Percentiles rank a stretch among this genome's conserved stretches.
These are phyloP conservation scores for Pichia sp. DNA, from an alignment of 1,139 yeast genomes.

Conservation along the genomic window DNA sequence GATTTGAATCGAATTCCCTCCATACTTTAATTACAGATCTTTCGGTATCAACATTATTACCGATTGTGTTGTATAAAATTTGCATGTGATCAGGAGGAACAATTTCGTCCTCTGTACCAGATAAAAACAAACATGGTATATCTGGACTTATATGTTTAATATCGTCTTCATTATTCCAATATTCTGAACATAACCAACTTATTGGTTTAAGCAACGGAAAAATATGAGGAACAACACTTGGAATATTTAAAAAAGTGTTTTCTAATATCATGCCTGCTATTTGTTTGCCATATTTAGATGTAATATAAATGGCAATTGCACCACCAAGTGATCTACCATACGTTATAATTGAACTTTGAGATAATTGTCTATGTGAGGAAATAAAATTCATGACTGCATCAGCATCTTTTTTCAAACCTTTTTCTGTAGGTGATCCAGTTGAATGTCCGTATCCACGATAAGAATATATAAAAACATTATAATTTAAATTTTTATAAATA, in stretches of 20 bases:
- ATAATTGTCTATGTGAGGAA: slow-evolving; percentile 43
- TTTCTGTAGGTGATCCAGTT: slow-evolving; percentile 71
- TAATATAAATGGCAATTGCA: slow-evolving; percentile 84
- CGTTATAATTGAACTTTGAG: slow-evolving; percentile 51
- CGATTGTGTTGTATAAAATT: slow-evolving; percentile 45
- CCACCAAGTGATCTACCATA: slow-evolving; percentile 95
- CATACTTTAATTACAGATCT: slow-evolving; percentile 35
- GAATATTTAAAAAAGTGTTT: slow-evolving; percentile 76
- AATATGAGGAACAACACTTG: slow-evolving; percentile 75
- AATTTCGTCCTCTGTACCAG: slow-evolving; percentile 78
- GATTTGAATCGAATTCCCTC: slow-evolving; percentile 55
- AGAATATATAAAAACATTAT: slow-evolving; percentile 80
- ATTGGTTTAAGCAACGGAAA: slow-evolving; percentile 63
- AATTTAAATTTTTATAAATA: slow-evolving; percentile 57
- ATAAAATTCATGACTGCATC: slow-evolving; percentile 63
- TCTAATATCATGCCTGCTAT: slow-evolving; percentile 64
- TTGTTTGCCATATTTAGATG: slow-evolving; percentile 40
- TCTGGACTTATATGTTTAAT: slow-evolving; percentile 46
- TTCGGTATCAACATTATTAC: slow-evolving; percentile 26
- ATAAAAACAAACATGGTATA: slow-evolving; percentile 64
- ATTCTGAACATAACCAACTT: slow-evolving; percentile 63
- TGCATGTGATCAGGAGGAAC: slow-evolving; percentile 88
- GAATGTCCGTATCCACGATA: slow-evolving; percentile 92
- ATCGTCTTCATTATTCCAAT: slow-evolving; percentile 73
- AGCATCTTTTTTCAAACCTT: slow-evolving; percentile 80